Conservation (phyloP, 805 yeast species). For the Candida adriatica region DNA sequence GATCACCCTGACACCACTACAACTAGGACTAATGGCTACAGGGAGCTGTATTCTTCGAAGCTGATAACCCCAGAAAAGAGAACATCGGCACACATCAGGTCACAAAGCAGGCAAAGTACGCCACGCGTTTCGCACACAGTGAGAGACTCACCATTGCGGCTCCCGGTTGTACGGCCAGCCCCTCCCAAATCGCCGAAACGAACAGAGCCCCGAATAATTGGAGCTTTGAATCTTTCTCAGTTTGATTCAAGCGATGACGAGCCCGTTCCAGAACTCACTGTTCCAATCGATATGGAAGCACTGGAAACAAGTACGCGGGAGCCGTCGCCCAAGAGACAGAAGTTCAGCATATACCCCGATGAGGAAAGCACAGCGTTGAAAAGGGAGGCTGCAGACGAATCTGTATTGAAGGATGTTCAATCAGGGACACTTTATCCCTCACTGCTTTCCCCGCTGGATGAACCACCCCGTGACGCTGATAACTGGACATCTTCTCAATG, state of each 20-base stretch:
- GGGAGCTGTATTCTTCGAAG: too few species aligned
- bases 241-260: constrained; percentile 23
- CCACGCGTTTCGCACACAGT: too few species aligned
- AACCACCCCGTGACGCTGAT: constrained; percentile 11
- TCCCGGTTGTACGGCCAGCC: not conserved
- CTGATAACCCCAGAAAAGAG: too few species aligned
- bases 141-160: too few species aligned
- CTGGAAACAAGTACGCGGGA: not conserved
- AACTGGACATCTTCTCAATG: constrained; percentile 15
- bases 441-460: not conserved
- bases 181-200: not conserved
- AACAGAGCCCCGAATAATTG: too few species aligned
- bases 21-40: too few species aligned
- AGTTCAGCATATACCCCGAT: constrained; percentile 6
- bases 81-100: too few species aligned
- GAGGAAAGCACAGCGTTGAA: not conserved
- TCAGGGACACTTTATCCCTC: not conserved
- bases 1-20: too few species aligned
- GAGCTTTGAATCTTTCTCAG: constrained; percentile 6
- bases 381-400: not conserved
- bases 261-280: constrained; percentile 20
- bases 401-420: not conserved
- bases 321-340: not conserved
- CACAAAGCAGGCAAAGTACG: too few species aligned
- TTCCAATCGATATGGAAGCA: constrained; percentile 6